Percentiles rank a stretch among this genome's conserved stretches.
phyloP scores from a whole-genome alignment of 768 basidiomycete genomes.

The Podaxis sp. region DNA sequence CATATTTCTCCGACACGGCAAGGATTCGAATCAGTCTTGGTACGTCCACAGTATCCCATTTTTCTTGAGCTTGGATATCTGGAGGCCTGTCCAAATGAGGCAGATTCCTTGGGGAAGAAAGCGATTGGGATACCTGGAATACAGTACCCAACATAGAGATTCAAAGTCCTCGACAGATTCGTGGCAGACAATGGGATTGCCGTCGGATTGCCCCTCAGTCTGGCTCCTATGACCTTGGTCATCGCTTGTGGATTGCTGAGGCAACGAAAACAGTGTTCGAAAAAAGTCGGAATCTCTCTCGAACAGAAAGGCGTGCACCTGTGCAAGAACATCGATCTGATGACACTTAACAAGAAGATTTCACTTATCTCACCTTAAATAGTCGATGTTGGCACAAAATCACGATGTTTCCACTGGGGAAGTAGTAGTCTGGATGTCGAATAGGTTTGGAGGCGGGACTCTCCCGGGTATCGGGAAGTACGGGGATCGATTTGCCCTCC shows the following conservation, averaged over 20 bases:
- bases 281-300: not conserved
- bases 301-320: not conserved
- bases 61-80: conserved; percentile 1
- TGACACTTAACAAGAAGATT: too few relatives aligned
- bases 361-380: too few relatives aligned
- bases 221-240: not conserved
- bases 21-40: not conserved
- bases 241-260: not conserved
- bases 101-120: not conserved
- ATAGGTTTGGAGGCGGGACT: too few relatives aligned
- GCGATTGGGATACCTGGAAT: not conserved
- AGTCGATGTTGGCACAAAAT: too few relatives aligned
- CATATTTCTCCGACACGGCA: not conserved
- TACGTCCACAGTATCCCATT: not conserved
- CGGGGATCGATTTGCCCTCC: too few relatives aligned
- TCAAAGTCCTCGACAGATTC: not conserved
- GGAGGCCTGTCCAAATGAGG: not conserved
- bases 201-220: not conserved
- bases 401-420: too few relatives aligned
- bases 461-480: too few relatives aligned
- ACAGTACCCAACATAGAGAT: conserved; percentile 6
- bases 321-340: too few relatives aligned
- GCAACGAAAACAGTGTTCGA: not conserved
- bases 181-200: not conserved
- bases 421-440: too few relatives aligned